Conservation (phyloP, 495 filamentous ascomycete species). For the Penicillium diatomitis region DNA sequence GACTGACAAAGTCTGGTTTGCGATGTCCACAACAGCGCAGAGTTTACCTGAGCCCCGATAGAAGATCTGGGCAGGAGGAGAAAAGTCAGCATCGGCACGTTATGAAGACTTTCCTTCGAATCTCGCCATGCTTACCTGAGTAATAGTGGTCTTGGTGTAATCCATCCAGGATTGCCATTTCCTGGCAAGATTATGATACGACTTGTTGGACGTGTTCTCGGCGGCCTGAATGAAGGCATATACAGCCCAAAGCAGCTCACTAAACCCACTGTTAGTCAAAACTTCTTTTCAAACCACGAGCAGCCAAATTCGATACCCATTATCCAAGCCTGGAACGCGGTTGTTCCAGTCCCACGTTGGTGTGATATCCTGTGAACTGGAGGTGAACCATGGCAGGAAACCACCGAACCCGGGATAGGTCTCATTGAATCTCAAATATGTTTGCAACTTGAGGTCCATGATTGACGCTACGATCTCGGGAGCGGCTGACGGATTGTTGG, state of each 20-base stretch:
- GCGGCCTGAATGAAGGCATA: constrained; percentile 23
- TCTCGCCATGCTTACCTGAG: background rate
- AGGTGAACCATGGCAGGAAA: constrained; percentile 24
- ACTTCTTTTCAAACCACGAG: background rate
- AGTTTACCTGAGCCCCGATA: constrained; percentile 20
- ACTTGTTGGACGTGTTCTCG: constrained; percentile 9
- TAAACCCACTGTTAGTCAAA: background rate
- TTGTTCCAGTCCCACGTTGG: constrained; percentile 26
- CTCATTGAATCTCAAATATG: constrained; percentile 26
- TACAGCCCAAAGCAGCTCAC: constrained; percentile 28
- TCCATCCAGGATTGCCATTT: constrained; percentile 28
- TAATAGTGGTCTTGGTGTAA: constrained; percentile 23
- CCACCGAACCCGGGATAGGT: constrained; percentile 29
- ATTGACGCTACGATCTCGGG: constrained; percentile 17
- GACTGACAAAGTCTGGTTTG: constrained; percentile 15
- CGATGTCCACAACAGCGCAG: constrained; percentile 20
- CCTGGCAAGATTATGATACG: constrained; percentile 15
- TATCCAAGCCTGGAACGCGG: constrained; percentile 24
- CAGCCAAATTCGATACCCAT: constrained; percentile 14
- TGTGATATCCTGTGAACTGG: constrained; percentile 11
- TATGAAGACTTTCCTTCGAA: background rate
- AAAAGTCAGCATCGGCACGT: background rate
- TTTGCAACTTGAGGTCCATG: constrained; percentile 23
- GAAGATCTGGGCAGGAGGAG: constrained; percentile 12
- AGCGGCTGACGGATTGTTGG: constrained; percentile 13